Percentiles rank a stretch among this genome's conserved stretches.
Conservation (phyloP, 306 rosid species). For the Senna tora region DNA sequence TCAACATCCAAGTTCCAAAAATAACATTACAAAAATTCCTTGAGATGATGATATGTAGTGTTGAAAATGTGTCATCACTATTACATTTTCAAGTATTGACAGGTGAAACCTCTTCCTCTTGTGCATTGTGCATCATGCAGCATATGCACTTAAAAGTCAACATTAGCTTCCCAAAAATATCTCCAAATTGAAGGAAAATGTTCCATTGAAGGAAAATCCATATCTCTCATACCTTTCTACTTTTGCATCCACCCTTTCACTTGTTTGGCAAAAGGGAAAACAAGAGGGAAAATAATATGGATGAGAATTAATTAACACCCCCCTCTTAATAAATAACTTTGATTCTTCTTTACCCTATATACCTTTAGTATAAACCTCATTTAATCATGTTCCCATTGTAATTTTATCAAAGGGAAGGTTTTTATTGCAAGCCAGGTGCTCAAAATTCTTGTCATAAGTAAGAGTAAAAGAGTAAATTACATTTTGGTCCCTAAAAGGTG, state of each 20-base stretch:
- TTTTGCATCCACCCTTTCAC: neutral
- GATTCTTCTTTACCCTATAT: too few species aligned
- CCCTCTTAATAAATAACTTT: too few species aligned
- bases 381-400: neutral
- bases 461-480: too few species aligned
- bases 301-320: too few species aligned
- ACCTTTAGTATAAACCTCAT: too few species aligned
- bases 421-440: neutral
- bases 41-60: neutral
- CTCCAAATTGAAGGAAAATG: neutral
- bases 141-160: constrained; percentile 8
- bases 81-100: constrained; percentile 12
- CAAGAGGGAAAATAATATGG: too few species aligned
- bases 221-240: neutral
- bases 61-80: constrained; percentile 9
- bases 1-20: neutral
- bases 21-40: too few species aligned
- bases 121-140: neutral
- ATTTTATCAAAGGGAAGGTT: neutral
- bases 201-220: neutral
- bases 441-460: neutral
- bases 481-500: too few species aligned
- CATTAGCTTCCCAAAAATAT: neutral
- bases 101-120: neutral
- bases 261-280: neutral